Base-by-base conservation (phyloP, 1,284 basidiomycete genomes). In the Ustilago xerochloae region DNA sequence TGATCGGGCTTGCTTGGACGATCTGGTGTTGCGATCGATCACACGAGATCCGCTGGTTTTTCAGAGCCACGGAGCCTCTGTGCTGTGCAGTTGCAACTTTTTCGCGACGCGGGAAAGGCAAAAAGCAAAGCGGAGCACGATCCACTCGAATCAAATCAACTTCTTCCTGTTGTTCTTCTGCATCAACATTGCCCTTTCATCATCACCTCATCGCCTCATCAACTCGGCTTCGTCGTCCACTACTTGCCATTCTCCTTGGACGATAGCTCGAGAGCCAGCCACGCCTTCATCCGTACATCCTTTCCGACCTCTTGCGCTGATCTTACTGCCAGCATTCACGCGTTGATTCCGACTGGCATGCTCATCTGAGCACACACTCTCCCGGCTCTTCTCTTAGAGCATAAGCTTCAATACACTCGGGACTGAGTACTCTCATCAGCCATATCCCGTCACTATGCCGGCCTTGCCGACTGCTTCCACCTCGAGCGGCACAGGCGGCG, bases 391-490 rank as follows among this genome's bases (percentile, higher is more conserved):
- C 15, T 12, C n/a, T n/a, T n/a, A n/a, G n/a, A n/a, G n/a, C n/a
- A n/a, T n/a, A n/a, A n/a, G n/a, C n/a, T n/a, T n/a, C n/a, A n/a
- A n/a, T n/a, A n/a, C n/a, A n/a, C n/a, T n/a, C n/a, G n/a, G n/a
- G n/a, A n/a, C n/a, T n/a, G n/a, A n/a, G n/a, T n/a, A n/a, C n/a
- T n/a, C n/a, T n/a, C n/a, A n/a, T n/a, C n/a, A n/a, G n/a, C n/a
- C n/a, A n/a, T n/a, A n/a, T n/a, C n/a, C n/a, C 43, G 20, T 22
- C 49, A 49, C 43, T 6, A 69, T 69, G 66, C 56, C 56, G 10
- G 56, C 61, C 16, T 36, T 63, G 51, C 60, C 66, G n/a, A 18
- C 60, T 24, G 47, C 56, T 32, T 63, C 61, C 48, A 55, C 60
- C 29, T 69, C 56, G 33, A 52, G 43, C 26, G 56, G 39, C 32